Evolutionary conservation across 305 asterid genomes (phyloP).

Genomic region (Fraxinus dipetala): DNA sequence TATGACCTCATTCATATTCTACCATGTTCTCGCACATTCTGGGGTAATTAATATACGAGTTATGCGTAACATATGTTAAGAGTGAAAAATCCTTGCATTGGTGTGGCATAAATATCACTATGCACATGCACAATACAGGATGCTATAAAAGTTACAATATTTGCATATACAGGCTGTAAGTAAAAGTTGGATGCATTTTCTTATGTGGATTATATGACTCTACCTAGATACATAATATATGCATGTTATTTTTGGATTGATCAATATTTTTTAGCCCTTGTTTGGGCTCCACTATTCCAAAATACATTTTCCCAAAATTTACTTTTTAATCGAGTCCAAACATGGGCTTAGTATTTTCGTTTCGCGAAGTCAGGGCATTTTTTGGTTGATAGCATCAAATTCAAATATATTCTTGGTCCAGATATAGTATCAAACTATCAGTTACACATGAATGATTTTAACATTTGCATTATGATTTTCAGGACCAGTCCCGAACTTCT

Average conservation of each 20-base stretch:
- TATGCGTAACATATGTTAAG: not conserved
- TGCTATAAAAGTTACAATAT: conserved; percentile 12
- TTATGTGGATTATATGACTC: not conserved
- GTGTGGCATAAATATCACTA: not conserved
- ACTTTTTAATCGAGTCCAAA: too few species aligned
- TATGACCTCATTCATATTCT: not conserved
- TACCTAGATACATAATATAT: not conserved
- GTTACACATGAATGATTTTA: conserved; percentile 1
- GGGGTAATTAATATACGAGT: not conserved
- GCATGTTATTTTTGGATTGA: not conserved
- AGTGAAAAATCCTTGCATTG: not conserved
- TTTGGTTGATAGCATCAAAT: conserved; percentile 19
- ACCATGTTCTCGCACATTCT: not conserved
- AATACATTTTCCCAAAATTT: too few species aligned
- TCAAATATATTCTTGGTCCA: conserved; percentile 5
- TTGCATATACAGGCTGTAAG: conserved; percentile 18
- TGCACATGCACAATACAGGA: not conserved
- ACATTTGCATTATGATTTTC: conserved; percentile 39
- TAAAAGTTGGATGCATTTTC: not conserved
- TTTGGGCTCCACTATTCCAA: too few species aligned
- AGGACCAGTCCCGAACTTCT: conserved; percentile 98
- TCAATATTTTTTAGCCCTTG: not conserved
- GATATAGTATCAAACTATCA: not conserved
- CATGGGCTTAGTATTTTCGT: not conserved
- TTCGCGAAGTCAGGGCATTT: not conserved